Evolutionary conservation across 2,329 filamentous ascomycete species (phyloP).

Genomic region (Thermomyces lanuginosus): DNA sequence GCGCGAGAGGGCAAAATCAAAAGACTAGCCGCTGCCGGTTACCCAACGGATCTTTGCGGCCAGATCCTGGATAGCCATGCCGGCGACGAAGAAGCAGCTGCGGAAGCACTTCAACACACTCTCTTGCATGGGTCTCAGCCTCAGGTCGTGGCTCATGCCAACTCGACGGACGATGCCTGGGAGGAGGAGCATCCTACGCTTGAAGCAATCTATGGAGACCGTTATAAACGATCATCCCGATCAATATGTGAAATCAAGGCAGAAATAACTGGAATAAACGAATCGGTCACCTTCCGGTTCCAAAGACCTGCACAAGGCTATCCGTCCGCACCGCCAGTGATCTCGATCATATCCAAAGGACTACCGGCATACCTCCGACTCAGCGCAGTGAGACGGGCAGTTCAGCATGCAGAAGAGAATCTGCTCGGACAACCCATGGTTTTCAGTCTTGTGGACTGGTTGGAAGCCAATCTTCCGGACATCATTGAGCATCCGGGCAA

Average conservation of each 20-base stretch:
- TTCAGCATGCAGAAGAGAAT: constrained; percentile 53
- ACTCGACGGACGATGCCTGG: constrained; percentile 44
- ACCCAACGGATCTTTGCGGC: constrained; percentile 67
- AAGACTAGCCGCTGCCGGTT: constrained; percentile 65
- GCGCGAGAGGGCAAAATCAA: constrained; percentile 69
- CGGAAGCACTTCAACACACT: constrained; percentile 59
- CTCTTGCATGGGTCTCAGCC: constrained; percentile 36
- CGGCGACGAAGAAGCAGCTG: constrained; percentile 60
- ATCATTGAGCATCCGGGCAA: constrained; percentile 74
- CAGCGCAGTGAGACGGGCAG: constrained; percentile 63
- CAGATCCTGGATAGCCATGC: constrained; percentile 54
- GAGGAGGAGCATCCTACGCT: constrained; percentile 70
- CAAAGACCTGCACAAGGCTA: constrained; percentile 54
- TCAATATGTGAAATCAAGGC: constrained; percentile 56
- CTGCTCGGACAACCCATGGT: constrained; percentile 78
- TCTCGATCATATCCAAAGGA: constrained; percentile 49
- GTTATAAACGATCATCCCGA: constrained; percentile 44
- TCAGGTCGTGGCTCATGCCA: too few species aligned
- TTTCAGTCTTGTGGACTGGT: constrained; percentile 78
- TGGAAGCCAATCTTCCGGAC: constrained; percentile 66
- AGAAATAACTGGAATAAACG: constrained; percentile 30
- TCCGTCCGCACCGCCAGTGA: constrained; percentile 49
- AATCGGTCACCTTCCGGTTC: constrained; percentile 44
- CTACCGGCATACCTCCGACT: constrained; percentile 88
- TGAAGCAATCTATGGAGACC: constrained; percentile 69